These are phyloP conservation scores for Penicillium maclennaniae DNA, from an alignment of 495 filamentous ascomycete genomes.

Conservation along the genomic window DNA sequence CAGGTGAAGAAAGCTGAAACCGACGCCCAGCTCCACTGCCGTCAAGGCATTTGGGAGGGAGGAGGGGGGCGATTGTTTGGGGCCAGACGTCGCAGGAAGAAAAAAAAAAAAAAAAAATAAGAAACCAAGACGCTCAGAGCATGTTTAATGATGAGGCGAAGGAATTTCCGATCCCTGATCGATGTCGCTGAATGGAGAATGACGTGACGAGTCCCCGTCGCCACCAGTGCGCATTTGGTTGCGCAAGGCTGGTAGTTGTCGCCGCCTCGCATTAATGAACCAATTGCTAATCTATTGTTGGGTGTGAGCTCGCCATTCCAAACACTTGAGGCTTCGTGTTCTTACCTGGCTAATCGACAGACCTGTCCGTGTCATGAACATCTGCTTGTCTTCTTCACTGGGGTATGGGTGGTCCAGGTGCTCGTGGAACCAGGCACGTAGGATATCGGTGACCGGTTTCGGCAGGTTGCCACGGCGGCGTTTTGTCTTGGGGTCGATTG, in stretches of 20 bases:
- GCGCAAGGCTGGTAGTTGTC: slow-evolving; percentile 66
- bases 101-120: too few relatives aligned
- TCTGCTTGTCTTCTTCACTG: slow-evolving; percentile 85
- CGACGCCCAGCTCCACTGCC: background rate
- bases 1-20: background rate
- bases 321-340: background rate
- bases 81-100: background rate
- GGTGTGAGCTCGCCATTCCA: background rate
- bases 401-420: slow-evolving; percentile 84
- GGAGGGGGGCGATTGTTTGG: background rate
- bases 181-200: slow-evolving; percentile 44
- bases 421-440: slow-evolving; percentile 74
- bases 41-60: too few relatives aligned
- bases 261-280: slow-evolving; percentile 89
- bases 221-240: slow-evolving; percentile 48
- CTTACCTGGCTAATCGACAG: slow-evolving; percentile 75
- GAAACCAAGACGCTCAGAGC: too few relatives aligned
- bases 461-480: slow-evolving; percentile 79
- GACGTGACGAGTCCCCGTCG: slow-evolving; percentile 33
- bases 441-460: slow-evolving; percentile 76
- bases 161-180: slow-evolving; percentile 35
- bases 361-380: slow-evolving; percentile 69
- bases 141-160: slow-evolving; percentile 29
- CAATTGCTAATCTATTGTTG: slow-evolving; percentile 77
- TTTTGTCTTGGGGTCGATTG: slow-evolving; percentile 47